phyloP scores from a whole-genome alignment of 495 filamentous ascomycete species.

The Xanthoparmelia taractica region DNA sequence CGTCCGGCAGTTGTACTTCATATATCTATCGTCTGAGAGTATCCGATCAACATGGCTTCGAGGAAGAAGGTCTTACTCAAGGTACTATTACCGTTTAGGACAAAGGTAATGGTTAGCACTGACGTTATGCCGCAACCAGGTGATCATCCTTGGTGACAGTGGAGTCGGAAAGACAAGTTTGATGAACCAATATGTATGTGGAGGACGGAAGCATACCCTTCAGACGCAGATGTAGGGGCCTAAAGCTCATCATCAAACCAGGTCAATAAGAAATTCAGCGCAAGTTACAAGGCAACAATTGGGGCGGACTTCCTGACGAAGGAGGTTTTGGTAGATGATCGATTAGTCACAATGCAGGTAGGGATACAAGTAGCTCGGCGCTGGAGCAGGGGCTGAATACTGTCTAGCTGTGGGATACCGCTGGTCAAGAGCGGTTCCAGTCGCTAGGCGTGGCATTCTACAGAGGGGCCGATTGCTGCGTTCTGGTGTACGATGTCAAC shows the following conservation, averaged over 20 bases:
- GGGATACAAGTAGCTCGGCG: conserved; percentile 25
- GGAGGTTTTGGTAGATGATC: conserved; percentile 94
- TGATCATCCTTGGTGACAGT: conserved; percentile 97
- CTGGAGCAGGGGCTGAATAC: not conserved
- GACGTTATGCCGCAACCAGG: conserved; percentile 41
- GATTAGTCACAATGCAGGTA: conserved; percentile 98
- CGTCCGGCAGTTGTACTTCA: not conserved
- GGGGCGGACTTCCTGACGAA: conserved; percentile 98
- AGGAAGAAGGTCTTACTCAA: conserved; percentile 97
- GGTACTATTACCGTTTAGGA: conserved; percentile 43
- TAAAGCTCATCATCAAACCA: conserved; percentile 31
- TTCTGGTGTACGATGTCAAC: conserved; percentile 97
- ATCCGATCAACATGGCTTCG: conserved; percentile 59
- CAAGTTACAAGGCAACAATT: conserved; percentile 98
- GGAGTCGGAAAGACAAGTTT: conserved; percentile 98
- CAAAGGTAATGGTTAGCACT: conserved; percentile 3
- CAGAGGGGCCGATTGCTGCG: conserved; percentile 95
- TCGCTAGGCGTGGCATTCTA: conserved; percentile 98
- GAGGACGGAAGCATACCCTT: not conserved
- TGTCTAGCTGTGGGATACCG: conserved; percentile 89
- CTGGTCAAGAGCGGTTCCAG: conserved; percentile 96
- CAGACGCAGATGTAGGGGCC: not conserved
- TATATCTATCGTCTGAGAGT: not conserved
- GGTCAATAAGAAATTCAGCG: conserved; percentile 99
- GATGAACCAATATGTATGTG: conserved; percentile 99